Conservation (phyloP, 1,284 basidiomycete genomes). For the Tilletia indica region DNA sequence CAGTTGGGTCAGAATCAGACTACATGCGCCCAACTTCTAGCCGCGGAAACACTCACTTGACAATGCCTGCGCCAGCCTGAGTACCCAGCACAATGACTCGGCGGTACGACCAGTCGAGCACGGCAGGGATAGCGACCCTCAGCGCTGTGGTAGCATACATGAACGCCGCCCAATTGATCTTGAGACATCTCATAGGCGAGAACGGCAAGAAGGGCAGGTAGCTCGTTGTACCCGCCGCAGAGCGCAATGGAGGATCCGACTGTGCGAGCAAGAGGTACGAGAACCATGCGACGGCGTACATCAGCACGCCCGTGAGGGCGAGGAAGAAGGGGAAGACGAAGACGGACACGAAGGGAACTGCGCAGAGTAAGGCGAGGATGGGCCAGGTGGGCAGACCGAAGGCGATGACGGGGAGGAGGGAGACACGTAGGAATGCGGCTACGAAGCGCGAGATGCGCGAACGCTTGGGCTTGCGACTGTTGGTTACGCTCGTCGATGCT, state of each 20-base stretch:
- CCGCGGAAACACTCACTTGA: slow-evolving; percentile 27
- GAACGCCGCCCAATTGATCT: slow-evolving; percentile 44
- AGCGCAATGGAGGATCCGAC: slow-evolving; percentile 36
- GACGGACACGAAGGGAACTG: slow-evolving; percentile 44
- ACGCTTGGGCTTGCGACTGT: not conserved
- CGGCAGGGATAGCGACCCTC: slow-evolving; percentile 38
- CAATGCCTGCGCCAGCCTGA: slow-evolving; percentile 38
- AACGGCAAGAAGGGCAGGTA: slow-evolving; percentile 48
- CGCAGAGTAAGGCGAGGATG: slow-evolving; percentile 38
- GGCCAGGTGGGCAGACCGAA: slow-evolving; percentile 46
- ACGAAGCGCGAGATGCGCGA: slow-evolving; percentile 25
- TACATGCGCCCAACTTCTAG: too few species aligned
- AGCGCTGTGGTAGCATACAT: slow-evolving; percentile 40
- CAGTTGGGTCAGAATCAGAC: not conserved
- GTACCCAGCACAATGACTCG: slow-evolving; percentile 53
- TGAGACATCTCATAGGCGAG: slow-evolving; percentile 48
- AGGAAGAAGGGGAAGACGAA: slow-evolving; percentile 51
- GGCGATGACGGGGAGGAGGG: slow-evolving; percentile 37
- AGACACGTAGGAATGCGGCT: slow-evolving; percentile 32
- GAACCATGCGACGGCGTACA: slow-evolving; percentile 54
- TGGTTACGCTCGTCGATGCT: not conserved
- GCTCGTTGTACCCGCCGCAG: not conserved
- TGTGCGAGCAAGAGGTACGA: slow-evolving; percentile 53
- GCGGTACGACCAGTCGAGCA: slow-evolving; percentile 50
- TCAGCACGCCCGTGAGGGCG: slow-evolving; percentile 40